Conservation (phyloP, 169 alveolate genomes). For the Cryptosporidium meleagridis region DNA sequence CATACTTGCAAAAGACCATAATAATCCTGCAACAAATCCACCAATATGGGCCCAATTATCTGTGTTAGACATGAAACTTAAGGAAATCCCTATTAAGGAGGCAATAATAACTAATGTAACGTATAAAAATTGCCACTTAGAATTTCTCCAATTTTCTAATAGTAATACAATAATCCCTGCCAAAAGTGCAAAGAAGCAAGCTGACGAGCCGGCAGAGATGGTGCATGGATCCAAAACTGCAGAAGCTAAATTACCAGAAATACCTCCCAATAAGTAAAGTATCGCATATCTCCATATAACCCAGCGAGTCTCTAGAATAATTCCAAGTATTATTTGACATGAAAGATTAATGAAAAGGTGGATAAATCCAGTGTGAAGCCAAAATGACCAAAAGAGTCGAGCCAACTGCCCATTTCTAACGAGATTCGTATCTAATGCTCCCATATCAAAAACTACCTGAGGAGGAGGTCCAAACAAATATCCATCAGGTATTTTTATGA, state of each 20-base stretch:
- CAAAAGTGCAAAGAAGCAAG: conserved; percentile 67
- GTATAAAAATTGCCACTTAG: conserved; percentile 64
- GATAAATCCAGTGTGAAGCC: conserved; percentile 65
- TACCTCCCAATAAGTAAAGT: conserved; percentile 47
- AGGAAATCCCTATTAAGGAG: conserved; percentile 48
- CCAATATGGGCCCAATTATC: conserved; percentile 76
- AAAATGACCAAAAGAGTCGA: conserved; percentile 72
- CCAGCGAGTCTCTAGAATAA: conserved; percentile 72
- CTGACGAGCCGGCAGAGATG: conserved; percentile 71
- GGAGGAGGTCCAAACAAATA: conserved; percentile 70
- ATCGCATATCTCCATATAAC: conserved; percentile 65
- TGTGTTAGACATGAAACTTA: conserved; percentile 73
- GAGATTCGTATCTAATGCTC: conserved; percentile 61
- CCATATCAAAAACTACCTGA: conserved; percentile 69
- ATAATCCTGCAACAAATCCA: conserved; percentile 62
- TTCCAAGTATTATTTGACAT: conserved; percentile 53
- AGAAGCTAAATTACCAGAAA: conserved; percentile 69
- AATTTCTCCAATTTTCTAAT: conserved; percentile 66
- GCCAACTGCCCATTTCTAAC: conserved; percentile 55
- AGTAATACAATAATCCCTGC: conserved; percentile 67
- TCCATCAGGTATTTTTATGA: not conserved
- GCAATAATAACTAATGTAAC: conserved; percentile 46
- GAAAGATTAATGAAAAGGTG: conserved; percentile 50
- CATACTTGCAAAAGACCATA: conserved; percentile 68
- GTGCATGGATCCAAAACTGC: conserved; percentile 73